Evolutionary conservation across 164 flowering plant species (phyloP).

Genomic region (Santalum album): DNA sequence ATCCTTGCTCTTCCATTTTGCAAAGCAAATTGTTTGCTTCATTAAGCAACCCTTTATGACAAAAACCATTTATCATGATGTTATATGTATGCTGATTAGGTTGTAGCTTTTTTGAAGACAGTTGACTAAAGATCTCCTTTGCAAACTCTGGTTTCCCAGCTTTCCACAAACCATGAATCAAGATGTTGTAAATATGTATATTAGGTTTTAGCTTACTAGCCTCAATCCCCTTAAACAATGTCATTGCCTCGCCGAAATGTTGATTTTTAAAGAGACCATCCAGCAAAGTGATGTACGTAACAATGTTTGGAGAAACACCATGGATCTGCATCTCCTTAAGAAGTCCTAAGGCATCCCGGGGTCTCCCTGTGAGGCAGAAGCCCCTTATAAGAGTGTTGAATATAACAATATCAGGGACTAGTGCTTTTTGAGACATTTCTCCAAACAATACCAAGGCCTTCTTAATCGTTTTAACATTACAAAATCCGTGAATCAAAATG

Average conservation of each 20-base stretch:
- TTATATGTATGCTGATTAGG: background rate
- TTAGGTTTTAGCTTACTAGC: background rate
- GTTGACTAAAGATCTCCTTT: background rate
- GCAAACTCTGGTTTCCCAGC: background rate
- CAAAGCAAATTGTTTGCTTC: background rate
- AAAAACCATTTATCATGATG: background rate
- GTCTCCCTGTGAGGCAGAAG: background rate
- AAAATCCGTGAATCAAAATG: constrained; percentile 2
- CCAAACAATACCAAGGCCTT: background rate
- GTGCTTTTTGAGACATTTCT: background rate
- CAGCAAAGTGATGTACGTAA: too few relatives aligned
- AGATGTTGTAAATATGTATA: background rate
- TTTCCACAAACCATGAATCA: background rate
- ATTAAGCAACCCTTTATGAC: background rate
- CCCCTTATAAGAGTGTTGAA: constrained; percentile 1
- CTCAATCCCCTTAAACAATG: background rate
- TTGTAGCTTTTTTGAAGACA: background rate
- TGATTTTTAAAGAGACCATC: background rate
- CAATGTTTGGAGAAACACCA: too few relatives aligned
- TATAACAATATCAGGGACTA: background rate
- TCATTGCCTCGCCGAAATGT: background rate
- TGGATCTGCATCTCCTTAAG: too few relatives aligned
- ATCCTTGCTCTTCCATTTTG: background rate
- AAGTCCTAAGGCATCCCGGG: background rate
- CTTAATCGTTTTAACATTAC: background rate